Conservation (phyloP, 2,329 filamentous ascomycete genomes). For the Fusarium coffeatum region DNA sequence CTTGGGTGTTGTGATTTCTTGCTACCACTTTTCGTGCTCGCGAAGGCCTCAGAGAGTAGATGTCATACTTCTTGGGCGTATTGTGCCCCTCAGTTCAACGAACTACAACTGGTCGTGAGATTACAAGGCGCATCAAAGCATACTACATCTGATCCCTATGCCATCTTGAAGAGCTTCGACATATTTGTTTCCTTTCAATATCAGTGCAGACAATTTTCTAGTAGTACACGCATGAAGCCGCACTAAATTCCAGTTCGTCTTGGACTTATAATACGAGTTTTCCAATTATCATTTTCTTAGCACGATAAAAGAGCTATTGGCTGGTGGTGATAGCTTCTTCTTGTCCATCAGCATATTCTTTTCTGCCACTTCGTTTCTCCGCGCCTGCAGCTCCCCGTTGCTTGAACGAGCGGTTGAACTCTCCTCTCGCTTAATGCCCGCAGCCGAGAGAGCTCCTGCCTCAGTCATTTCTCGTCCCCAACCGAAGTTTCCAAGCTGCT, state of each 20-base stretch:
- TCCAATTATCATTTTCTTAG: neutral
- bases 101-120: neutral
- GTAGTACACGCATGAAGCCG: neutral
- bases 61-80: neutral
- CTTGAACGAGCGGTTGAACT: neutral
- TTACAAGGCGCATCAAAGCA: neutral
- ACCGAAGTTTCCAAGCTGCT: slow-evolving; percentile 5
- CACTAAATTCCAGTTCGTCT: neutral
- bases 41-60: neutral
- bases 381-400: neutral
- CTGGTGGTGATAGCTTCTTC: neutral
- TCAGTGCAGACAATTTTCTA: neutral
- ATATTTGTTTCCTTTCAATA: neutral
- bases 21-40: neutral
- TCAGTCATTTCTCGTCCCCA: slow-evolving; percentile 24
- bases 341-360: neutral
- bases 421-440: neutral
- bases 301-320: neutral
- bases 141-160: neutral
- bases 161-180: neutral
- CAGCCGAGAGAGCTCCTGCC: slow-evolving; percentile 1
- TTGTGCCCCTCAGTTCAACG: neutral
- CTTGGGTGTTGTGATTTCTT: neutral
- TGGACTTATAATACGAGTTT: neutral
- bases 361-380: neutral